Percentiles rank a stretch among this genome's conserved stretches.
Conservation (phyloP, 2,329 filamentous ascomycete genomes). For the Acrodontium crateriforme region DNA sequence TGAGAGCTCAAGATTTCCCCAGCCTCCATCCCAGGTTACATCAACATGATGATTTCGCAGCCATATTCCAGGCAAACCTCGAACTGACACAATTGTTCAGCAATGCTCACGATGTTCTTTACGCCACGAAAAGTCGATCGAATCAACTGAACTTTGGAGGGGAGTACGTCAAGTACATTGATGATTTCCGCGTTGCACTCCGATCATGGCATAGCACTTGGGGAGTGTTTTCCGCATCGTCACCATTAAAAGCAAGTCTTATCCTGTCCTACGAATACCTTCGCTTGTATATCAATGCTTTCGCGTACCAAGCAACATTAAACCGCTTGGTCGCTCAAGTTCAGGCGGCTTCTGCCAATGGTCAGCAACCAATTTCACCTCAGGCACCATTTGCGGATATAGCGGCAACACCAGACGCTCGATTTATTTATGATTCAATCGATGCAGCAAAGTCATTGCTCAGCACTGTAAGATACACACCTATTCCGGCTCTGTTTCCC, state of each 20-base stretch:
- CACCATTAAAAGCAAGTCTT: conserved; percentile 45
- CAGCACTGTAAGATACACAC: conserved; percentile 32
- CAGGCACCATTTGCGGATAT: conserved; percentile 24
- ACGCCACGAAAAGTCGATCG: conserved; percentile 19
- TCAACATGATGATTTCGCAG: conserved; percentile 19
- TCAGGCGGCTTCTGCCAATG: conserved; percentile 13
- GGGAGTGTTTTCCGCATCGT: conserved; percentile 27
- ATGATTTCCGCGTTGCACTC: conserved; percentile 20
- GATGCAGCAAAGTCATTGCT: conserved; percentile 50
- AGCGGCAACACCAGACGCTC: conserved; percentile 46
- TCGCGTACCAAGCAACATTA: conserved; percentile 38
- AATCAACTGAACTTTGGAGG: conserved; percentile 21
- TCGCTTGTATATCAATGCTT: conserved; percentile 52
- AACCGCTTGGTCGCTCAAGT: conserved; percentile 14
- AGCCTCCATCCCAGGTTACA: conserved; percentile 14
- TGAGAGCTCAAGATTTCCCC: conserved; percentile 19
- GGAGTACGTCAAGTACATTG: conserved; percentile 24
- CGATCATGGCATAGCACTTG: conserved; percentile 21
- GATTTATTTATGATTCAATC: conserved; percentile 53
- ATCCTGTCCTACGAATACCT: conserved; percentile 52
- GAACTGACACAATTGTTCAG: conserved; percentile 22
- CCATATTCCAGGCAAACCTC: conserved; percentile 21
- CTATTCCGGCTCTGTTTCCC: background rate
- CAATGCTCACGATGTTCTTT: conserved; percentile 22
- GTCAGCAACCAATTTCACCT: conserved; percentile 9